Evolutionary conservation across 345 rosid genomes (phyloP).

Genomic region (Arabis hirsuta): DNA sequence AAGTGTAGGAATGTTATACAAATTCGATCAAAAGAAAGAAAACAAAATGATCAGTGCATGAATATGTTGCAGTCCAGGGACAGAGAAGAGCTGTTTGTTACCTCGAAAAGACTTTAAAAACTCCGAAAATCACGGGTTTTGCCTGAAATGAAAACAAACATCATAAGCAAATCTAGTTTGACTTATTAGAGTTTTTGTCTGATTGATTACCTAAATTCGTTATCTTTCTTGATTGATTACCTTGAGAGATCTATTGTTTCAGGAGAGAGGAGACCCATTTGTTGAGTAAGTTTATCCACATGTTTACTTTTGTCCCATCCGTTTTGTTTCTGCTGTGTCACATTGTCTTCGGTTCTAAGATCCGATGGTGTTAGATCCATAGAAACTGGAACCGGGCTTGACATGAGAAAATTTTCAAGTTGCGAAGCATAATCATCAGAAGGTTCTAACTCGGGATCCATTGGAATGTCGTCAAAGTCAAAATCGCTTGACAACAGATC

Average conservation of each 20-base stretch:
- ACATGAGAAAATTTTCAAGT: slow-evolving; percentile 60
- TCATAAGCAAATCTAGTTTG: slow-evolving; percentile 6
- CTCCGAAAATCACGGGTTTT: slow-evolving; percentile 38
- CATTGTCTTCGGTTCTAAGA: slow-evolving; percentile 40
- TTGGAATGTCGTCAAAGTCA: slow-evolving; percentile 58
- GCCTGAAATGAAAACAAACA: slow-evolving; percentile 19
- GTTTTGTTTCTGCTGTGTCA: slow-evolving; percentile 46
- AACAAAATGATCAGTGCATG: slow-evolving; percentile 18
- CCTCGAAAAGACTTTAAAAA: slow-evolving; percentile 6
- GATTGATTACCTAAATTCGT: not conserved
- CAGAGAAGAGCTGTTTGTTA: not conserved
- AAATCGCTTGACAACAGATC: slow-evolving; percentile 52
- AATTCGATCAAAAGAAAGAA: slow-evolving; percentile 6
- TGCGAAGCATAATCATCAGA: slow-evolving; percentile 45
- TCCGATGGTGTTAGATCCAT: slow-evolving; percentile 60
- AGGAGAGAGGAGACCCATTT: slow-evolving; percentile 82
- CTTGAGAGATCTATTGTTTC: slow-evolving; percentile 47
- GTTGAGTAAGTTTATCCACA: slow-evolving; percentile 79
- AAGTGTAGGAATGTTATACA: not conserved
- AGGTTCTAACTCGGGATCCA: slow-evolving; percentile 72
- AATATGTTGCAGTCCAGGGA: slow-evolving; percentile 20
- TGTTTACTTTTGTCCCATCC: slow-evolving; percentile 57
- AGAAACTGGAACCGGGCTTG: slow-evolving; percentile 64
- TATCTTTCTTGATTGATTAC: slow-evolving; percentile 23
- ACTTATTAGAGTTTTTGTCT: not conserved